These are phyloP conservation scores for Saksenaea vasiformis DNA, from an alignment of 371 early-diverging fungal genomes.

Conservation along the genomic window DNA sequence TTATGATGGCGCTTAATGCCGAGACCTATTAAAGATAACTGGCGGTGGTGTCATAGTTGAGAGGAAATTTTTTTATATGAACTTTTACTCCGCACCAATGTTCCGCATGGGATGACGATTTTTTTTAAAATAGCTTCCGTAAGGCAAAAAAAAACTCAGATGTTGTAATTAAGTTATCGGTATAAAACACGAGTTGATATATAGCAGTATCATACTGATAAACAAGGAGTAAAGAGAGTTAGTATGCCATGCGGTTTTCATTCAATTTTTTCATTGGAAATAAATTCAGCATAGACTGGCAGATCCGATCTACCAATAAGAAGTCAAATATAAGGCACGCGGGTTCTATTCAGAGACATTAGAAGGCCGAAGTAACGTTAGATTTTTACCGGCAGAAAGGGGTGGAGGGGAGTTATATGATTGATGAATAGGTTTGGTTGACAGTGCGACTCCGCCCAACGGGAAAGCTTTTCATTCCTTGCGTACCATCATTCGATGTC, in stretches of 20 bases:
- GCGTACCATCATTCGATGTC: constrained; percentile 3
- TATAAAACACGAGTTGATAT: neutral
- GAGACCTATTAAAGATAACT: too few relatives aligned
- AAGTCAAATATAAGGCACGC: neutral
- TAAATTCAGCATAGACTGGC: neutral
- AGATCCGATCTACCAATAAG: neutral
- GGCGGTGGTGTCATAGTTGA: too few relatives aligned
- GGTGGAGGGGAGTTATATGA: neutral
- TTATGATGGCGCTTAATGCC: too few relatives aligned
- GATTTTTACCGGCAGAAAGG: neutral
- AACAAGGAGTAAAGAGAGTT: neutral
- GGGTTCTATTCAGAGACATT: neutral
- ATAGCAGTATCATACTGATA: neutral
- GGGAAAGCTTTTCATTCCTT: constrained; percentile 5
- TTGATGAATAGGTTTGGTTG: neutral
- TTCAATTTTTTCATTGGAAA: neutral
- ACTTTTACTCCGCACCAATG: too few relatives aligned
- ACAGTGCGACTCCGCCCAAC: constrained; percentile 6
- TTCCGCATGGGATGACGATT: too few relatives aligned
- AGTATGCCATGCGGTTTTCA: neutral
- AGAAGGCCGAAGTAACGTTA: neutral
- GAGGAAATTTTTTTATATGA: too few relatives aligned
- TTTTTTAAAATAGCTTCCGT: too few relatives aligned
- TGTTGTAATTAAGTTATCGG: neutral
- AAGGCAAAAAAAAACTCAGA: too few relatives aligned